Conservation (phyloP, 148 eudicot genomes). For the Rhododendron griersonianum region DNA sequence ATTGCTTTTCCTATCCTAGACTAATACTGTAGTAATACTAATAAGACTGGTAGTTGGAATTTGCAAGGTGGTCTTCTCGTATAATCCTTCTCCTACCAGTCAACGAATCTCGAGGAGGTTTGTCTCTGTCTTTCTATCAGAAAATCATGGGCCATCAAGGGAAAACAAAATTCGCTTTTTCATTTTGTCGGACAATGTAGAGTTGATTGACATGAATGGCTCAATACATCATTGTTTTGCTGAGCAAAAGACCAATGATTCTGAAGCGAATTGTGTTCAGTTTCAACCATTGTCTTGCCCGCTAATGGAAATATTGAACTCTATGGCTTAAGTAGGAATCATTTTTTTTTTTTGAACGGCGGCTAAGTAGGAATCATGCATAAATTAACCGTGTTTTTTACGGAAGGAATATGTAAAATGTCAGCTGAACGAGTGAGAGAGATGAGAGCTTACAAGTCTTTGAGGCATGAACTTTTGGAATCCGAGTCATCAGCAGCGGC, state of each 20-base stretch:
- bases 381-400: background rate
- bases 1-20: background rate
- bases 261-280: background rate
- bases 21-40: background rate
- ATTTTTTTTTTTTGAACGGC: too few relatives aligned
- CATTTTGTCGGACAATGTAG: background rate
- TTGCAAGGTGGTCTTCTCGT: background rate
- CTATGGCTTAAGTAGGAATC: background rate
- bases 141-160: background rate
- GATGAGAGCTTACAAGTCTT: constrained; percentile 21
- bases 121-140: background rate
- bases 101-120: background rate
- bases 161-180: background rate
- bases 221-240: background rate
- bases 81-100: background rate
- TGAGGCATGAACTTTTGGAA: constrained; percentile 18
- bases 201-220: background rate
- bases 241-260: background rate
- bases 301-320: background rate
- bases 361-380: too few relatives aligned
- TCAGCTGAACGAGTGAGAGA: background rate
- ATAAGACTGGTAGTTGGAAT: constrained; percentile 4
- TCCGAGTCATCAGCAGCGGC: background rate
- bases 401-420: too few relatives aligned
- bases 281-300: background rate